phyloP scores from a whole-genome alignment of 352 stramenopile genomes.

The Phytophthora foliorum region DNA sequence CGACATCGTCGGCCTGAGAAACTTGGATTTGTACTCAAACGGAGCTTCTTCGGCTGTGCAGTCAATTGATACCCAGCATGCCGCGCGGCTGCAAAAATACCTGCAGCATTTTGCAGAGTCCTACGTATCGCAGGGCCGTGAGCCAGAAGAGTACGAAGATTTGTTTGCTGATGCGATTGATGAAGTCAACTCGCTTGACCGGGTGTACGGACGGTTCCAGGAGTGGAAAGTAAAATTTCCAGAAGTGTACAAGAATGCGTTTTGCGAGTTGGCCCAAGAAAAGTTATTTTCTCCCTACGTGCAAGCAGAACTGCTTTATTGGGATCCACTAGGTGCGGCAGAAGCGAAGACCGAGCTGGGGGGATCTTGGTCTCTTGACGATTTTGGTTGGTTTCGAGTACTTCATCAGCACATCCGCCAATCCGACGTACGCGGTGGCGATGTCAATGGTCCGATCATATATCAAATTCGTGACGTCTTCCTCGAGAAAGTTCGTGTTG shows the following conservation, averaged over 20 bases:
- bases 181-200: conserved; percentile 70
- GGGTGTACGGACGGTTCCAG: conserved; percentile 71
- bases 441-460: conserved; percentile 39
- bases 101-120: conserved; percentile 41
- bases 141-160: conserved; percentile 21
- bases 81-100: conserved; percentile 24
- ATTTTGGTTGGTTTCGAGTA: conserved; percentile 67
- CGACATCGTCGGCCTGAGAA: conserved; percentile 26
- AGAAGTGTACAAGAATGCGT: conserved; percentile 71
- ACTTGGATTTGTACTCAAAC: conserved; percentile 20
- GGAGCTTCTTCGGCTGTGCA: conserved; percentile 1
- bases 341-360: conserved; percentile 10
- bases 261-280: conserved; percentile 63
- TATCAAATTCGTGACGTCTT: conserved; percentile 70
- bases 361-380: conserved; percentile 39
- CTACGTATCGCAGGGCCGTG: conserved; percentile 17
- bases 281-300: conserved; percentile 78
- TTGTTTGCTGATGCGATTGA: conserved; percentile 77
- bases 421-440: not conserved
- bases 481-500: conserved; percentile 45
- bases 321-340: conserved; percentile 65
- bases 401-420: conserved; percentile 47
- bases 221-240: conserved; percentile 82
- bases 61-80: conserved; percentile 7
- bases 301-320: conserved; percentile 67